A percentile compares a stretch with the other conserved stretches of the same genome.
Evolutionary conservation across 345 rosid genomes (phyloP).

Genomic region (Tarenaya hassleriana): DNA sequence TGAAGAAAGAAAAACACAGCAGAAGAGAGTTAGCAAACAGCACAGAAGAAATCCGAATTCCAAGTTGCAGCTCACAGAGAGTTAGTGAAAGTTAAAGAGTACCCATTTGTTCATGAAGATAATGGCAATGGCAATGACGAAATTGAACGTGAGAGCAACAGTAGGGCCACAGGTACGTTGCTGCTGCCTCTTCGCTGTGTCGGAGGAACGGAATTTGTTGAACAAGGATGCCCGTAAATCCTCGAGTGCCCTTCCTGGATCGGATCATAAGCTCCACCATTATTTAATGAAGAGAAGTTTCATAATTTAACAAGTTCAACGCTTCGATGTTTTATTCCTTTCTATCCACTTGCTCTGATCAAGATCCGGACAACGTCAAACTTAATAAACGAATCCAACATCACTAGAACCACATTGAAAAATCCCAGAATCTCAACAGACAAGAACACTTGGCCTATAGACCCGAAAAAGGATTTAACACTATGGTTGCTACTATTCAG

Average conservation of each 20-base stretch:
- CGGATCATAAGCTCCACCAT: not conserved
- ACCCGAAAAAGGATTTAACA: no score
- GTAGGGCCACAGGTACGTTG: slow-evolving; percentile 54
- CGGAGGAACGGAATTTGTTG: slow-evolving; percentile 54
- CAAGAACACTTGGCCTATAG: no score
- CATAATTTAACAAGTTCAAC: no score
- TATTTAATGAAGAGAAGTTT: not conserved
- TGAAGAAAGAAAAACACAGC: slow-evolving; percentile 15
- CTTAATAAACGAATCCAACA: no score
- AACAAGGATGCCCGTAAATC: slow-evolving; percentile 61
- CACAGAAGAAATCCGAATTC: no score
- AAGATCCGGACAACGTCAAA: no score
- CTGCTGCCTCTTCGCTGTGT: slow-evolving; percentile 56
- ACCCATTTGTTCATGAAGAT: slow-evolving; percentile 94
- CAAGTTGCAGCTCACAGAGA: no score
- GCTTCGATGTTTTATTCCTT: no score
- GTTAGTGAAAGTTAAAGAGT: slow-evolving; percentile 1
- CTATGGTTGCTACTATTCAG: no score
- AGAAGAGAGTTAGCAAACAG: slow-evolving; percentile 12
- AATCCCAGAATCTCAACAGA: no score
- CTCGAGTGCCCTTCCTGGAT: slow-evolving; percentile 64
- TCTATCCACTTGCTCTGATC: no score
- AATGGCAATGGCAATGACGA: slow-evolving; percentile 64
- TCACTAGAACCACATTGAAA: no score
- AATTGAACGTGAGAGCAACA: slow-evolving; percentile 75